Percentiles rank a stretch among this genome's conserved stretches.
Conservation (phyloP, 179 eudicot species). For the Beta macrorhiza region DNA sequence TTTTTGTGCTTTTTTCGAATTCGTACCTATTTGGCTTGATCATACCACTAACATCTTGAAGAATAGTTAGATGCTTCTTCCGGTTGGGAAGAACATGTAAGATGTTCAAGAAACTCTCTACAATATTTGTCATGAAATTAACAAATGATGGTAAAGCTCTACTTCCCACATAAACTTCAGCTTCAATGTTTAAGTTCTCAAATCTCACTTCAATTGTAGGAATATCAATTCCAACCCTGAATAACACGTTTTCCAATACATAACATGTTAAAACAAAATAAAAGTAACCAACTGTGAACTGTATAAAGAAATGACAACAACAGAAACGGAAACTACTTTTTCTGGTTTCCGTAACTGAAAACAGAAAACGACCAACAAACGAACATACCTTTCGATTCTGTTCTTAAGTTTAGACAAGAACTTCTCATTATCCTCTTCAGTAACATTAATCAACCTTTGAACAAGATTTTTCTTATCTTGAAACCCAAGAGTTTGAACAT, state of each 20-base stretch:
- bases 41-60: constrained; percentile 40
- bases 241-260: no score
- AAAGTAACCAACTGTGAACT: no score
- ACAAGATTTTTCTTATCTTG: constrained; percentile 35
- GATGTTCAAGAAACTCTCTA: constrained; percentile 29
- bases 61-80: constrained; percentile 40
- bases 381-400: constrained; percentile 31
- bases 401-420: constrained; percentile 37
- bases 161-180: constrained; percentile 31
- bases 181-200: constrained; percentile 37
- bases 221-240: constrained; percentile 43
- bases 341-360: no score
- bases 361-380: background rate
- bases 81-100: constrained; percentile 31
- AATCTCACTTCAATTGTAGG: constrained; percentile 42
- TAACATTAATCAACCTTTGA: constrained; percentile 32
- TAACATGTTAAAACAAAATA: no score
- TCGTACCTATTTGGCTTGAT: constrained; percentile 41
- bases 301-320: no score
- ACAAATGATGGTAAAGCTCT: constrained; percentile 34
- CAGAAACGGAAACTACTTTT: background rate
- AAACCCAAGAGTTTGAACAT: constrained; percentile 29
- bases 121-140: constrained; percentile 28
- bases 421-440: constrained; percentile 38
- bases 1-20: background rate